These are phyloP conservation scores for Pyrenophora graminea DNA, from an alignment of 2,329 filamentous ascomycete species.

Conservation along the genomic window DNA sequence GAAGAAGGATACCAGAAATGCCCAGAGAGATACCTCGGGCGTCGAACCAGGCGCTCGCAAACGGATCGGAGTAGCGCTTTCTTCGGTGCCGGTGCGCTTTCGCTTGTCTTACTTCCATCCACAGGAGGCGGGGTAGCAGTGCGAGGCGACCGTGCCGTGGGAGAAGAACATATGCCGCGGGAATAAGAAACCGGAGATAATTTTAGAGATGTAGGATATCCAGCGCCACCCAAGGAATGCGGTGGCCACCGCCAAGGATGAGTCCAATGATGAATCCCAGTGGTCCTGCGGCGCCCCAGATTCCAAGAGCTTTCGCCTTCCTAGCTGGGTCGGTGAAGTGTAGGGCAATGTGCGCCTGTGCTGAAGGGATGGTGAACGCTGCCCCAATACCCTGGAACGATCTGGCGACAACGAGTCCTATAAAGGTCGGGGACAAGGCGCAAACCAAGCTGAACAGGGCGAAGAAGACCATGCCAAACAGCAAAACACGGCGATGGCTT, in stretches of 20 bases:
- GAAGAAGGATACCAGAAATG: conserved; percentile 4
- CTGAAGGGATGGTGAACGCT: conserved; percentile 7
- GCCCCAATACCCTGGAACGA: conserved; percentile 1
- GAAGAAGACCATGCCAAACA: conserved; percentile 7
- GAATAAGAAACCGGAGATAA: not conserved
- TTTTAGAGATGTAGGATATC: not conserved
- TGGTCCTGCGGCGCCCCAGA: conserved; percentile 4
- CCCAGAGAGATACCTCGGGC: not conserved
- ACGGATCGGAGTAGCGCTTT: not conserved
- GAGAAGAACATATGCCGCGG: not conserved
- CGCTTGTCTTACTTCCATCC: not conserved
- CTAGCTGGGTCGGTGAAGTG: not conserved
- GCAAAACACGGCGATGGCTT: not conserved
- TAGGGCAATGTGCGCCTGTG: conserved; percentile 2
- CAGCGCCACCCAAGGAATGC: not conserved
- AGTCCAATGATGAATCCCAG: conserved; percentile 1
- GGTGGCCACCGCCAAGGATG: not conserved
- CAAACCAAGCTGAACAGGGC: conserved; percentile 2
- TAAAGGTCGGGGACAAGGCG: not conserved
- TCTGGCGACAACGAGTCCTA: not conserved
- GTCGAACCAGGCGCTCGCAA: not conserved
- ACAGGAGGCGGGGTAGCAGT: not conserved
- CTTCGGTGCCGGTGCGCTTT: not conserved
- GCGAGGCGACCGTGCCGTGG: not conserved
- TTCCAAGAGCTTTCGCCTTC: conserved; percentile 2